Evolutionary conservation across 73 alveolate genomes (phyloP), one percentile per base, ranked within the genome.

Genomic region (Stentor roeselii): DNA sequence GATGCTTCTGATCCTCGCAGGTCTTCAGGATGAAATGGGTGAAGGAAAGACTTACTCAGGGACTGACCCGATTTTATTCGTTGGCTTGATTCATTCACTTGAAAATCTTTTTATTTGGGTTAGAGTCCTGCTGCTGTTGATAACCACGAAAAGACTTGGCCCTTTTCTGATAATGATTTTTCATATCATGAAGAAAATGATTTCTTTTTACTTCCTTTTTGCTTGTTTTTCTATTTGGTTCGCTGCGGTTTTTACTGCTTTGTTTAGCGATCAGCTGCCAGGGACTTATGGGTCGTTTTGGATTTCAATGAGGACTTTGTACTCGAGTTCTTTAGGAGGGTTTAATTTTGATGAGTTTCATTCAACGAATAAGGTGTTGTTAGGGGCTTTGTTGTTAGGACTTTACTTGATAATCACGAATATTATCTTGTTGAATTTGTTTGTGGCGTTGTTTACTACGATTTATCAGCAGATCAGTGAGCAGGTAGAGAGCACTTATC

Each of bases 401-500:
- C 39, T 83, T 37, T 90, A 87, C 87, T 89, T 90, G 42, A 82
- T 91, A 78, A 86, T 90, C 83, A 86, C 93, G 35, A 78, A 90
- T 39, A 88, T 86, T 59, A 74, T 90, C 83, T 86, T 90, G 59
- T 78, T 90, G 3, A 87, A 86, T 83, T 75, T 90, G 42, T 88
- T 90, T 39, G 86, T 90, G 32, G 95, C 90, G 3, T 78, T 90
- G 78, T 76, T 90, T 78, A 83, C 93, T 37, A 86, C 86, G 83
- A 90, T 90, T 39, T 90, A 87, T 76, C 88, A 90, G 76, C 87
- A 90, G 67, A 75, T 90, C n/a, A 85, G 60, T 60, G 88, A 82
- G 80, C 83, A 60, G 40, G 90, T 86, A 30, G 95, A 90, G 76
- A 83, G 92, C 27, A 84, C 90, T 35, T 89, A 90, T 87, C 60